A percentile compares a stretch with the other conserved stretches of the same genome.
Conservation (phyloP, 352 stramenopile genomes). For the Pythium rhizo-oryzae region DNA sequence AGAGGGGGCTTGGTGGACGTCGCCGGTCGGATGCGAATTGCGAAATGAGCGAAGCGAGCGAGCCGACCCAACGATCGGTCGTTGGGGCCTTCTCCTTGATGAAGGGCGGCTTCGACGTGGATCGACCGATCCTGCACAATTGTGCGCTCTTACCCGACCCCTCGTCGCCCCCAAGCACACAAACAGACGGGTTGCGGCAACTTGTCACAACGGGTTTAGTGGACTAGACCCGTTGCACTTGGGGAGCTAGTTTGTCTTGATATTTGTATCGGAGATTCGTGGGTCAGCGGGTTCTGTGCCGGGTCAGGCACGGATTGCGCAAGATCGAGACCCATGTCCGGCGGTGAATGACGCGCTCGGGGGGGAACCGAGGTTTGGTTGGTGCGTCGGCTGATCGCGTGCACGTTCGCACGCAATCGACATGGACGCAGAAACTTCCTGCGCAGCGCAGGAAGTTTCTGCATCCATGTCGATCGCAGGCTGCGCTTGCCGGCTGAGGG, state of each 20-base stretch:
- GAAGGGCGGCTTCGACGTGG: constrained; percentile 19
- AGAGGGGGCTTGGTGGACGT: constrained; percentile 26
- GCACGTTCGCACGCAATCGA: constrained; percentile 22
- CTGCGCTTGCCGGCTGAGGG: background rate
- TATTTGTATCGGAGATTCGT: constrained; percentile 24
- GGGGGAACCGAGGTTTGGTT: constrained; percentile 8
- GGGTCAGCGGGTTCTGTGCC: background rate
- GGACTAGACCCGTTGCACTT: constrained; percentile 15
- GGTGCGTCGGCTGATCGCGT: constrained; percentile 12
- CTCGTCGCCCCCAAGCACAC: constrained; percentile 12
- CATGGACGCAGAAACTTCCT: constrained; percentile 8
- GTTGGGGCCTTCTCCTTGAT: background rate
- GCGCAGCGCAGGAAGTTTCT: background rate
- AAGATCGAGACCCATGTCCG: constrained; percentile 6
- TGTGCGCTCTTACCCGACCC: constrained; percentile 5
- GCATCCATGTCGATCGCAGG: too few species aligned
- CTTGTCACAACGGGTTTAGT: constrained; percentile 22
- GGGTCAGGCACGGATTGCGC: constrained; percentile 24
- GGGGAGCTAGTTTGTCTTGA: constrained; percentile 14
- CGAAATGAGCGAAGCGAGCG: constrained; percentile 54
- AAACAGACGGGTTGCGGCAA: constrained; percentile 11
- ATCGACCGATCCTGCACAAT: constrained; percentile 19
- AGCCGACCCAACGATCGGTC: background rate
- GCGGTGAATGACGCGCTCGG: constrained; percentile 5
- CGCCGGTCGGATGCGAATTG: constrained; percentile 57